These are phyloP conservation scores for Chamaenerion angustifolium DNA, from an alignment of 345 rosid genomes.

Conservation along the genomic window DNA sequence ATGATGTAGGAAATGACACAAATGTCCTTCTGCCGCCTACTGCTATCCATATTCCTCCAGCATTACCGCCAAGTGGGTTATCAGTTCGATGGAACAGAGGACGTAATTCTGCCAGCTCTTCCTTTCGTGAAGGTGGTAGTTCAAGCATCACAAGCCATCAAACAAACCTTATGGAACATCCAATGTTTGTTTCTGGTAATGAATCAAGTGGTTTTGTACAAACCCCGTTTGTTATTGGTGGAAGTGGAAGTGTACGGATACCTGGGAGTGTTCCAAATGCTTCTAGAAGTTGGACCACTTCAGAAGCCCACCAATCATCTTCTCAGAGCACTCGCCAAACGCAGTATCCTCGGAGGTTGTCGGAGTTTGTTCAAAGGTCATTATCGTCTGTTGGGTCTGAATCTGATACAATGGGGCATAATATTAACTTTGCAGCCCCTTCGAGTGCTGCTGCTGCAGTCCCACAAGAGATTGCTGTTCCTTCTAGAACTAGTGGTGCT, in stretches of 20 bases:
- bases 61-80: constrained; percentile 33
- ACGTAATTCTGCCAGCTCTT: constrained; percentile 11
- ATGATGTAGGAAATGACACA: constrained; percentile 19
- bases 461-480: constrained; percentile 26
- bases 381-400: constrained; percentile 39
- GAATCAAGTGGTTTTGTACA: constrained; percentile 27
- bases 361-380: constrained; percentile 63
- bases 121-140: constrained; percentile 14
- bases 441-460: constrained; percentile 27
- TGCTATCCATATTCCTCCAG: constrained; percentile 28
- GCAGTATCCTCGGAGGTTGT: constrained; percentile 42
- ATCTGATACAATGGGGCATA: constrained; percentile 22
- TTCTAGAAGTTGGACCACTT: constrained; percentile 27
- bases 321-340: constrained; percentile 35
- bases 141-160: constrained; percentile 13
- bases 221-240: constrained; percentile 19
- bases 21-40: constrained; percentile 23
- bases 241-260: constrained; percentile 17
- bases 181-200: constrained; percentile 34
- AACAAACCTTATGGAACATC: constrained; percentile 21
- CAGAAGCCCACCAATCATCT: constrained; percentile 38
- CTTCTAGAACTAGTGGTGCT: constrained; percentile 25
- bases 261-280: constrained; percentile 42
- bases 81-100: background rate
- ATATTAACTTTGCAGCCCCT: constrained; percentile 21